Base-by-base conservation (phyloP, 352 stramenopile species). In the Elongisporangium anandrum region DNA sequence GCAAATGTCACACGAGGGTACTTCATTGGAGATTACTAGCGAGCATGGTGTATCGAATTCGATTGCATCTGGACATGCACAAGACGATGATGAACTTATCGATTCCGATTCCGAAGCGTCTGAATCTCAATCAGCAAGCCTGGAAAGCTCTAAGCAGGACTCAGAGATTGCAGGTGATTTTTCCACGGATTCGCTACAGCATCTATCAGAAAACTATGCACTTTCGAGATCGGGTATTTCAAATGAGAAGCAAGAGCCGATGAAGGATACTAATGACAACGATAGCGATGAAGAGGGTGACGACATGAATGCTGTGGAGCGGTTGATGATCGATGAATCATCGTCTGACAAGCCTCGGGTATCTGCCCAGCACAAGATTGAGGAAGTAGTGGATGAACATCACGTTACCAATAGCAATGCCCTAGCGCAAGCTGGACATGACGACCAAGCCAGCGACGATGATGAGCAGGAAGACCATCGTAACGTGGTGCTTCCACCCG, bases 261-360 rank as follows among this genome's bases (percentile, higher is more conserved):
- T 45, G 34, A 45, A 45, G 9, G 17, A 45, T 4, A 12, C 4
- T 3, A 45, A 12, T 45, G 54, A 63, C 19, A 17, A 17, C 12
- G 10, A 45, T 17, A 45, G 39, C 8, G 60, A 63, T 2, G 66
- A 71, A 48, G 63, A 75, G 57, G 65, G 70, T 16, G 68, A 68
- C 24, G 68, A 76, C 24, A 68, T 64, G 58, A 65, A 76, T 56
- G 68, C 68, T 19, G 60, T 73, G 17, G 65, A 73, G 39, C 51
- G 57, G 24, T 45, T 70, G 13, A 49, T 72, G 26, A 29, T 67
- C 16, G 54, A 72, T 4, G 56, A 70, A 70, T 67, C 51, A 22
- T 22, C 34, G 49, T 54, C 54, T 10, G 10, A 1, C 13, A 45
- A 17, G 34, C 10, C 34, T 12, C 10, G 1, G 17, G 34, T 17